phyloP scores from a whole-genome alignment of 257 asterid genomes.

The Anisodus acutangulus region DNA sequence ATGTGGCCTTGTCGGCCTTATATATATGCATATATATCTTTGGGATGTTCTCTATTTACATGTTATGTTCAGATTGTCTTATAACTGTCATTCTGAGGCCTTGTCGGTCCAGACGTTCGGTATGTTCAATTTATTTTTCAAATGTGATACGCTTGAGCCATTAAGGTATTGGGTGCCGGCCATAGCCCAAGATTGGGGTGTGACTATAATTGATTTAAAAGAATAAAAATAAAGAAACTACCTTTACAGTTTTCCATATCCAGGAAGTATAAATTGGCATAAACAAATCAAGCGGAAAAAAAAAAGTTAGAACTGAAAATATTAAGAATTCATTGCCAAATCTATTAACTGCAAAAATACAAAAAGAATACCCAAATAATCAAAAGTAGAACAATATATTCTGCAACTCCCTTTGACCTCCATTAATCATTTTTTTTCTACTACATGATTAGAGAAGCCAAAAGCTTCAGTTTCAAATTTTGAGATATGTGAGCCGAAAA shows the following conservation, averaged over 20 bases:
- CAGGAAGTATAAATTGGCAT: background rate
- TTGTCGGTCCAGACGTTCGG: too few species aligned
- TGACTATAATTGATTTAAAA: too few species aligned
- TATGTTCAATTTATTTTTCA: too few species aligned
- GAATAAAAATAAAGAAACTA: background rate
- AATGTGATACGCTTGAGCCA: too few species aligned
- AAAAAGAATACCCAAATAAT: background rate
- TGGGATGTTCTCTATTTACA: too few species aligned
- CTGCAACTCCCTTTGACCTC: constrained; percentile 33
- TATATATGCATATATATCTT: too few species aligned
- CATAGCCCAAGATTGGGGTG: too few species aligned
- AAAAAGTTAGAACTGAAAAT: background rate
- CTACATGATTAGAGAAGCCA: constrained; percentile 24
- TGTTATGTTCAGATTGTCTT: too few species aligned
- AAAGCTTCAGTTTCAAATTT: background rate
- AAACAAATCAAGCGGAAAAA: background rate
- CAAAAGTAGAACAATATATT: constrained; percentile 47
- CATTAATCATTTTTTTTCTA: background rate
- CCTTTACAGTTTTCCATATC: background rate
- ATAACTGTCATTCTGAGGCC: too few species aligned
- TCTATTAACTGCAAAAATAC: constrained; percentile 20
- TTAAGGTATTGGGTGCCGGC: too few species aligned
- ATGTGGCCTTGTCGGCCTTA: too few species aligned
- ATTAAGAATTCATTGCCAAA: background rate
- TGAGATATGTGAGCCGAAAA: background rate